Percentiles rank a stretch among this genome's conserved stretches.
Evolutionary conservation across 2,329 filamentous ascomycete species (phyloP).

Genomic region (Endoconidiophora laricicola): DNA sequence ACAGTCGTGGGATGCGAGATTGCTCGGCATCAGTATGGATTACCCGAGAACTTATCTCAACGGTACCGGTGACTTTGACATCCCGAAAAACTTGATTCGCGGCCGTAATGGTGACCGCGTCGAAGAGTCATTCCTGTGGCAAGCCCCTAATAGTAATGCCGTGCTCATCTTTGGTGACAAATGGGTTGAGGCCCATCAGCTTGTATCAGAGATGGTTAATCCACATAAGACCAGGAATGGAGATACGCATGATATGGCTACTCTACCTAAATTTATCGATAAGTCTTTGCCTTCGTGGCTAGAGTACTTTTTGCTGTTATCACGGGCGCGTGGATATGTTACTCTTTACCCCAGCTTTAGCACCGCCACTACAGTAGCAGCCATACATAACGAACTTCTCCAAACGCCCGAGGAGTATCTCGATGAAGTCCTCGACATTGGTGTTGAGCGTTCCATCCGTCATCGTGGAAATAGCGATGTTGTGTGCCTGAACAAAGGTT

Average conservation of each 20-base stretch:
- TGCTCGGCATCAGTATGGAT: conserved; percentile 70
- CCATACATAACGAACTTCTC: conserved; percentile 61
- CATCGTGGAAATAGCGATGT: conserved; percentile 15
- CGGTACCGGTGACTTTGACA: conserved; percentile 37
- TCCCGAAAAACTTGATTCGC: conserved; percentile 20
- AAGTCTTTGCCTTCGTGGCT: conserved; percentile 59
- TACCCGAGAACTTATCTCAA: conserved; percentile 49
- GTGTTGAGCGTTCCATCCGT: background rate
- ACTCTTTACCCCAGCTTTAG: conserved; percentile 58
- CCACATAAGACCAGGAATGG: conserved; percentile 28
- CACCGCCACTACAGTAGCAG: conserved; percentile 41
- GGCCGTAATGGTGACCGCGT: conserved; percentile 21
- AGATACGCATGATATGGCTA: conserved; percentile 16
- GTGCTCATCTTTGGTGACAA: conserved; percentile 68
- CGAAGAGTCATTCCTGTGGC: conserved; percentile 55
- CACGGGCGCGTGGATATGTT: conserved; percentile 59
- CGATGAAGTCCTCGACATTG: conserved; percentile 14
- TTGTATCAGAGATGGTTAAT: conserved; percentile 43
- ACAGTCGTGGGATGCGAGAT: conserved; percentile 30
- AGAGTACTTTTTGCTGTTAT: conserved; percentile 61
- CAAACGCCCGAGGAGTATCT: conserved; percentile 53
- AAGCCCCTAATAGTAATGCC: conserved; percentile 69
- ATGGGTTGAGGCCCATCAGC: conserved; percentile 74
- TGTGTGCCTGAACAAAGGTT: conserved; percentile 27
- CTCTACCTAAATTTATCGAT: conserved; percentile 40